Percentiles rank a stretch among this genome's conserved stretches.
Evolutionary conservation across 2,329 filamentous ascomycete species (phyloP).

Genomic region (Aspergillus arachidicola): DNA sequence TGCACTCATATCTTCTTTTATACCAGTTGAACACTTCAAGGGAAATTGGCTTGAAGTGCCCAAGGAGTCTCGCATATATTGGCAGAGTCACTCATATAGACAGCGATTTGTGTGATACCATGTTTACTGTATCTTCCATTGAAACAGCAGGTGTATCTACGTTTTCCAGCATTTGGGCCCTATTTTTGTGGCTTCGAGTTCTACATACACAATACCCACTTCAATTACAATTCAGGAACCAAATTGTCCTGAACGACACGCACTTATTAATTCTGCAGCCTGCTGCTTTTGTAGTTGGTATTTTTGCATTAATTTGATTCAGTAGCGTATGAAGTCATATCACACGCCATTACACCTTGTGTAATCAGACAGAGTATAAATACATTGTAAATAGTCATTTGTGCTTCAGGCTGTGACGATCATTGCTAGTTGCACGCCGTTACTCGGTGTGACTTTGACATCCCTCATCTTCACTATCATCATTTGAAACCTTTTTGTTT

Average conservation of each 20-base stretch:
- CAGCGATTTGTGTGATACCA: conserved; percentile 22
- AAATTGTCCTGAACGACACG: background rate
- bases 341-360: background rate
- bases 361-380: too few relatives aligned
- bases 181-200: conserved; percentile 11
- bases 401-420: background rate
- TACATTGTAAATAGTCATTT: background rate
- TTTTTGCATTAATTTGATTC: background rate
- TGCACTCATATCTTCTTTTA: conserved; percentile 5
- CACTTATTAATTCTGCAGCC: background rate
- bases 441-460: conserved; percentile 20
- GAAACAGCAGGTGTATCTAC: conserved; percentile 5
- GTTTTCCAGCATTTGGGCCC: conserved; percentile 15
- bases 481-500: background rate
- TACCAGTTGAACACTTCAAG: conserved; percentile 7
- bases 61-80: conserved; percentile 16
- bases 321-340: background rate
- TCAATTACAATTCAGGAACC: conserved; percentile 1
- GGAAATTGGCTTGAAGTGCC: background rate
- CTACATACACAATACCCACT: conserved; percentile 17
- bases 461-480: conserved; percentile 25
- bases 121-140: conserved; percentile 15
- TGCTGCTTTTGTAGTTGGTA: background rate
- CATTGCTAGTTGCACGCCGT: background rate
- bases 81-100: conserved; percentile 18